These are phyloP conservation scores for Calycina herbarum DNA, from an alignment of 2,329 filamentous ascomycete species.

Conservation along the genomic window DNA sequence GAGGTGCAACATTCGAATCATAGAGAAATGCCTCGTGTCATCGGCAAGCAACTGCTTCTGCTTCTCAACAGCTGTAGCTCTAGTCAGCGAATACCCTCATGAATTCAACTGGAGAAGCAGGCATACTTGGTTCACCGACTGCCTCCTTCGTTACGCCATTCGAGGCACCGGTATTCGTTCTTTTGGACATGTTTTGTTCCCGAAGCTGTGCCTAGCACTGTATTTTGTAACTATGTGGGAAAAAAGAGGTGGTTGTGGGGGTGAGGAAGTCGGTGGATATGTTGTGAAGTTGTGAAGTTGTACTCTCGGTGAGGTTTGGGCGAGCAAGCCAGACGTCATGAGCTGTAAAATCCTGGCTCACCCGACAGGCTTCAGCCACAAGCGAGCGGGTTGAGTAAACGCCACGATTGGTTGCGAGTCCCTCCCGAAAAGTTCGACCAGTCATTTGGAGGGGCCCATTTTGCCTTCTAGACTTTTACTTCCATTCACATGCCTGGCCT, in stretches of 20 bases:
- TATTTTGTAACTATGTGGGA: neutral
- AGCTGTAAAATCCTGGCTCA: neutral
- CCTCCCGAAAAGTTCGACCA: neutral
- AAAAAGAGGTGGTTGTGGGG: neutral
- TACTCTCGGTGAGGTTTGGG: neutral
- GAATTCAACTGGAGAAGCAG: conserved; percentile 5
- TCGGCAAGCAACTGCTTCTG: conserved; percentile 71
- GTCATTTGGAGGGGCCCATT: too few species aligned
- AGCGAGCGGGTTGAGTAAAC: neutral
- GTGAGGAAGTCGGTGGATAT: neutral
- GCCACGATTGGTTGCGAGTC: neutral
- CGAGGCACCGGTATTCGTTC: conserved; percentile 50
- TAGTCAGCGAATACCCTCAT: conserved; percentile 17
- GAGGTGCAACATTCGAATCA: conserved; percentile 70
- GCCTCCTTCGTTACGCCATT: conserved; percentile 50
- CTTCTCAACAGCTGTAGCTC: conserved; percentile 63
- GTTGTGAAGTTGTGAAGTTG: neutral
- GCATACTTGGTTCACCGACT: conserved; percentile 46
- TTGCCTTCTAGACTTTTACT: too few species aligned
- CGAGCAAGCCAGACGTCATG: conserved; percentile 1
- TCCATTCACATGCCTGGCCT: too few species aligned
- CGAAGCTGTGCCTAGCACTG: neutral
- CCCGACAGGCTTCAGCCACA: neutral
- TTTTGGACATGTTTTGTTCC: conserved; percentile 58
- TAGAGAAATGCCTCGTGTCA: conserved; percentile 72